A percentile compares a stretch with the other conserved stretches of the same genome.
Conservation (phyloP, 345 rosid species). For the Hibiscus syriacus region DNA sequence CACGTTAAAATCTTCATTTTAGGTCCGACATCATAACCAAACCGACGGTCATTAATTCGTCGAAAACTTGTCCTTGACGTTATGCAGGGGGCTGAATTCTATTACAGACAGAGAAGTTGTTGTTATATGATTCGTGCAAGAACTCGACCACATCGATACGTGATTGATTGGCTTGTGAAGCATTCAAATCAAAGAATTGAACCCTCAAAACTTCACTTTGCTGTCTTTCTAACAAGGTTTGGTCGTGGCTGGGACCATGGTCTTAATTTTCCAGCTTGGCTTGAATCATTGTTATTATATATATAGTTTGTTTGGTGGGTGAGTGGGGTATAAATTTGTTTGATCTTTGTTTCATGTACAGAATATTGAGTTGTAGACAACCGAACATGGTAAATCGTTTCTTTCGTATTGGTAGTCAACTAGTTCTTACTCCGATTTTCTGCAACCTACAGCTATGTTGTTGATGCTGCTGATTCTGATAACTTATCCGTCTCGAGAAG, state of each 20-base stretch:
- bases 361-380: constrained; percentile 12
- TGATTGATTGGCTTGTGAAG: too few species aligned
- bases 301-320: not conserved
- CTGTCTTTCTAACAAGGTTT: too few species aligned
- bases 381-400: not conserved
- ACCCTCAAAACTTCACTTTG: too few species aligned
- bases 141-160: too few species aligned
- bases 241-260: not conserved
- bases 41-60: too few species aligned
- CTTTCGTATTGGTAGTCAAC: not conserved
- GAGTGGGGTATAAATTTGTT: constrained; percentile 14
- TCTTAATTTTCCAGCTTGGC: constrained; percentile 12
- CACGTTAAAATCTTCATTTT: too few species aligned
- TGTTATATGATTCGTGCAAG: too few species aligned
- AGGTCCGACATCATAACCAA: too few species aligned
- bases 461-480: constrained; percentile 63
- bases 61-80: too few species aligned
- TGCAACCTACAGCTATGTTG: constrained; percentile 46
- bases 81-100: too few species aligned
- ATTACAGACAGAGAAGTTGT: too few species aligned
- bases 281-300: not conserved
- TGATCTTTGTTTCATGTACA: constrained; percentile 20
- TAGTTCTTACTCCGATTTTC: constrained; percentile 2
- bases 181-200: too few species aligned
- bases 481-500: constrained; percentile 53